These are phyloP conservation scores for Tetrahymena thermophila DNA, from an alignment of 73 alveolate genomes.

Conservation along the genomic window DNA sequence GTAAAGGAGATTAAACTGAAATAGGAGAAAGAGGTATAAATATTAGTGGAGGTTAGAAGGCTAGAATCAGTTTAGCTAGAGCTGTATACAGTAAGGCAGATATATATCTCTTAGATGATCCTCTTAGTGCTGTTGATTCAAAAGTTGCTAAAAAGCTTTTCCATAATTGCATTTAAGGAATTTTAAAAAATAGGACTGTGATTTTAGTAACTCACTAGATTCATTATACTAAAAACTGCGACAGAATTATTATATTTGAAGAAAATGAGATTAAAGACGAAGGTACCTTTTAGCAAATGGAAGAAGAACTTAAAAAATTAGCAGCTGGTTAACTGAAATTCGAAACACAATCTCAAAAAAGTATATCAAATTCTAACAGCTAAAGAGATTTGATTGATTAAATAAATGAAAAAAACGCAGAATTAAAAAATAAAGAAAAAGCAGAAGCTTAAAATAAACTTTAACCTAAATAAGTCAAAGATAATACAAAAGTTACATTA, in stretches of 20 bases:
- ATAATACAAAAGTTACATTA: neutral
- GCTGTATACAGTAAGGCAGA: slow-evolving; percentile 71
- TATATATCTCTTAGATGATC: slow-evolving; percentile 86
- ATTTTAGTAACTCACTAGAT: slow-evolving; percentile 86
- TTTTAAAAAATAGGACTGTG: slow-evolving; percentile 72
- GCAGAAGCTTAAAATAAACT: neutral
- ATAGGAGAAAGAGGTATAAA: slow-evolving; percentile 57
- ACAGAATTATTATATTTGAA: slow-evolving; percentile 70
- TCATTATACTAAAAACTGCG: slow-evolving; percentile 66
- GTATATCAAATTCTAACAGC: neutral
- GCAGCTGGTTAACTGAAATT: neutral
- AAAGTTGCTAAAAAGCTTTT: slow-evolving; percentile 76
- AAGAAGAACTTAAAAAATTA: neutral
- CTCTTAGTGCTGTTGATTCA: slow-evolving; percentile 87
- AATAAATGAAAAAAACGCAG: neutral
- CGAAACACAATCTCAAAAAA: neutral
- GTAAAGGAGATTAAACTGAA: slow-evolving; percentile 28
- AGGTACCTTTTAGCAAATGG: slow-evolving; percentile 63
- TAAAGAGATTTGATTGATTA: neutral
- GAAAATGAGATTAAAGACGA: slow-evolving; percentile 58
- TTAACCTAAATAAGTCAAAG: neutral
- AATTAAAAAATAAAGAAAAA: neutral
- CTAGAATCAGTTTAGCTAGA: slow-evolving; percentile 65
- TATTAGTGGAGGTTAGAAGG: slow-evolving; percentile 62
- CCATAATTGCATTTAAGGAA: slow-evolving; percentile 57